These are phyloP conservation scores for Lizanozyma gosingica DNA, from an alignment of 1,139 yeast genomes.

Conservation along the genomic window DNA sequence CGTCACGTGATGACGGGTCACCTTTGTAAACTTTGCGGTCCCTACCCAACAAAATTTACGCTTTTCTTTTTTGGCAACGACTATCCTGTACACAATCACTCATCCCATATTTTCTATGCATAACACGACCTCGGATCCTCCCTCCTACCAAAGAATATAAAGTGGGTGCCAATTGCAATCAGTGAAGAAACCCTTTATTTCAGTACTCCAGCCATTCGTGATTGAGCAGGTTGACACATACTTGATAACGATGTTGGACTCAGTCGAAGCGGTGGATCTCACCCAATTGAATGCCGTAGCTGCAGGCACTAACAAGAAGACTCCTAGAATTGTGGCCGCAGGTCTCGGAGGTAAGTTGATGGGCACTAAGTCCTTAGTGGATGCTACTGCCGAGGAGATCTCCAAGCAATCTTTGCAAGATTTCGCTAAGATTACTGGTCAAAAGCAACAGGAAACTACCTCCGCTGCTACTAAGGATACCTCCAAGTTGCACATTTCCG, in stretches of 20 bases:
- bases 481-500: conserved; percentile 56
- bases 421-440: conserved; percentile 10
- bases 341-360: conserved; percentile 70
- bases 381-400: conserved; percentile 55
- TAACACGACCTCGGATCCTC: conserved; percentile 2
- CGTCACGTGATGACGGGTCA: neutral
- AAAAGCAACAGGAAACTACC: conserved; percentile 18
- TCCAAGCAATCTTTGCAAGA: conserved; percentile 44
- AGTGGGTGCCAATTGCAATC: too few relatives aligned
- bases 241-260: conserved; percentile 6
- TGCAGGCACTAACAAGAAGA: conserved; percentile 70
- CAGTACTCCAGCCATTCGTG: conserved; percentile 1
- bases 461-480: conserved; percentile 1
- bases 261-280: conserved; percentile 54
- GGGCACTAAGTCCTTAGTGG: conserved; percentile 70
- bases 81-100: neutral
- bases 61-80: neutral
- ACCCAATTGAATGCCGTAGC: conserved; percentile 80
- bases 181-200: neutral
- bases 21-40: too few relatives aligned
- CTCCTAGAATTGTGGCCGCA: conserved; percentile 64
- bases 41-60: neutral
- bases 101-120: conserved; percentile 1
- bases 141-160: too few relatives aligned
- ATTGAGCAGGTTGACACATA: neutral